Evolutionary conservation across 805 yeast species (phyloP), one percentile per base, ranked within the genome.

Genomic region (Debaryomyces castellii): DNA sequence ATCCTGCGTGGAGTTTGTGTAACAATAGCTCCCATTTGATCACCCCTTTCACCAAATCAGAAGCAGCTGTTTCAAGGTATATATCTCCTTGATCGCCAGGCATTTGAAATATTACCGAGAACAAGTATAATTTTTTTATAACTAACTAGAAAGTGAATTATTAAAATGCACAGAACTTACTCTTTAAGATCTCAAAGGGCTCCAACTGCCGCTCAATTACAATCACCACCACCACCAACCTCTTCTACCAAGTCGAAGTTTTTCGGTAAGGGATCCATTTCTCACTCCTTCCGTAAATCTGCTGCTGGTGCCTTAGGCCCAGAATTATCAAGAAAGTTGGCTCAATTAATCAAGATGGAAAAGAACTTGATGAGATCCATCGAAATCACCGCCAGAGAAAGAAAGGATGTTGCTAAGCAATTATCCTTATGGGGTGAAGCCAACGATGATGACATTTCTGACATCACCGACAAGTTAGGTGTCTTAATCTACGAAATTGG

Each of bases 351-450:
- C 66, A 94, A 92, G 81, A 87, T 90, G 80, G 99, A 92, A 77
- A 94, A 94, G 81, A 87, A 88, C 69, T 87, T 92, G 53, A 85
- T 91, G 87, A 85, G 97, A 71, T 83, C 96, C 51, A 79, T 94
- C 62, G 98, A 94, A 76, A 78, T 89, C 54, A 91, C 89, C 49
- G 89, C 97, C 57, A 82, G 87, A 61, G 98, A 94, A 78, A 84
- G 97, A 69, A 85, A 91, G 68, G 91, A 87, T 62, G 97, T 91
- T 57, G 99, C 98, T 60, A 91, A 90, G 78, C 98, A 92, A 77
- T 81, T 92, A 67, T 90, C 97, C 28, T 69, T 85, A 57, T 92
- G 99, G 99, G 99, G 99, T 75, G 96, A 88, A 69, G 95, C 87
- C 65, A 90, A 91, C 66, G 98, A 92, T 67, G 98, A 92, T 62